Evolutionary conservation across 139 green algal species (phyloP), one percentile per base, ranked within the genome.

Genomic region (Chlamydomonas incerta): DNA sequence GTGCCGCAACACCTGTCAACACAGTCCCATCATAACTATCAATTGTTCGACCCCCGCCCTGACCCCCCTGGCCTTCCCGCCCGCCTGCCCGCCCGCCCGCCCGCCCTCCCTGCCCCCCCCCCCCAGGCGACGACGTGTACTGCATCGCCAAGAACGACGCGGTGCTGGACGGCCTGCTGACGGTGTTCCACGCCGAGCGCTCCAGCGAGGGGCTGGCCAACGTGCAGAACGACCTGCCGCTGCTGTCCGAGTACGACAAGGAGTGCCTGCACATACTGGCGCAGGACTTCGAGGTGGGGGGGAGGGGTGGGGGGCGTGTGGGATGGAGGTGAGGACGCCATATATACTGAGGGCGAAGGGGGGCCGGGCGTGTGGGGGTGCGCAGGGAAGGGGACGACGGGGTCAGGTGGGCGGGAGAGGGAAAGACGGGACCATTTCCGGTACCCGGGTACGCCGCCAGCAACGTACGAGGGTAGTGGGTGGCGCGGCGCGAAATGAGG

Each of bases 141-240:
- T 98, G 96, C 88, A 74, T 90, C 17, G 93, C 94, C 50, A 88
- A 91, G 72, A 97, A 95, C 68, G 87, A 93, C 52, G 94, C 95
- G 0, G 83, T 92, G 58, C 89, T 99, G 71, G 94, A 97, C 76
- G 96, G 96, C 57, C 90, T 99, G 86, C 91, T 99, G n/a, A 98
- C 93, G 2, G 92, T 99, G 58, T 98, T 98, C 92, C 96, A 98
- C 91, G 92, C 93, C 21, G 96, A 98, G 91, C 89, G 96, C 47
- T 91, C 85, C 80, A 47, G 35, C 2, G 90, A 95, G 77, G 81
- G 86, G 0, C 90, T 98, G 76, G 79, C 85, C 55, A 97, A 97
- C 86, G 47, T 93, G 82, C 96, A 98, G 90, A 98, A 97, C 74
- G 93, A 96, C 81, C 88, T 98, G 80, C 95, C 95, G 9, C 86